phyloP scores from a whole-genome alignment of 2,329 filamentous ascomycete species.

The Trichophyton schoenleinii region DNA sequence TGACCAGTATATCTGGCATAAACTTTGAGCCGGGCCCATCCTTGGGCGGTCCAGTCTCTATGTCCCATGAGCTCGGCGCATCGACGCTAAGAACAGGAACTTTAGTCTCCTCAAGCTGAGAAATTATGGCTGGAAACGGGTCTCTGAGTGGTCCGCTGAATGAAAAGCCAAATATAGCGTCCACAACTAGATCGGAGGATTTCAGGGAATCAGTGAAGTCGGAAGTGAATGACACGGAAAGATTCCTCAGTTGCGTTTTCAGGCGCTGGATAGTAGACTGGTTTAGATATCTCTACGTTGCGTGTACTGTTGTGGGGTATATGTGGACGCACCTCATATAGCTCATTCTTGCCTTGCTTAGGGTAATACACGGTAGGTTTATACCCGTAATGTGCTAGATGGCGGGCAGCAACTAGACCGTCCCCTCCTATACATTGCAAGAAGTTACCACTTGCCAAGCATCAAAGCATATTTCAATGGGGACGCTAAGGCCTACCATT shows the following conservation, averaged over 20 bases:
- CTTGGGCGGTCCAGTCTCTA: slow-evolving; percentile 68
- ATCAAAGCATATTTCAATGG: background rate
- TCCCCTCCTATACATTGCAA: slow-evolving; percentile 56
- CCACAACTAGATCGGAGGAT: slow-evolving; percentile 67
- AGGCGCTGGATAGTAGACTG: slow-evolving; percentile 50
- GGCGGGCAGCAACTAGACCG: slow-evolving; percentile 83
- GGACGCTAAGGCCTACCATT: slow-evolving; percentile 32
- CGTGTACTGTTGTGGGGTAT: slow-evolving; percentile 6
- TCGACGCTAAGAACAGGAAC: slow-evolving; percentile 80
- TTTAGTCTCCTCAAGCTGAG: slow-evolving; percentile 57
- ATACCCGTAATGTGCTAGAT: slow-evolving; percentile 87
- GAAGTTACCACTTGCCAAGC: background rate
- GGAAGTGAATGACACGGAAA: slow-evolving; percentile 69
- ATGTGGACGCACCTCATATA: slow-evolving; percentile 59
- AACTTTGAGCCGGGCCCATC: slow-evolving; percentile 69
- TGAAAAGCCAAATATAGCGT: slow-evolving; percentile 92
- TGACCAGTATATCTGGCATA: slow-evolving; percentile 68
- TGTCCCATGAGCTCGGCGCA: slow-evolving; percentile 88
- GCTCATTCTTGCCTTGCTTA: slow-evolving; percentile 77
- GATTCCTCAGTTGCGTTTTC: slow-evolving; percentile 68
- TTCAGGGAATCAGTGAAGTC: slow-evolving; percentile 60
- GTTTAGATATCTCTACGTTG: slow-evolving; percentile 15
- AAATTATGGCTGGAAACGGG: slow-evolving; percentile 73
- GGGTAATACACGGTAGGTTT: slow-evolving; percentile 82
- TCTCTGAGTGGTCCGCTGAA: slow-evolving; percentile 89